Base-by-base conservation (phyloP, 441 rosid species). In the Adansonia madagascariensis region DNA sequence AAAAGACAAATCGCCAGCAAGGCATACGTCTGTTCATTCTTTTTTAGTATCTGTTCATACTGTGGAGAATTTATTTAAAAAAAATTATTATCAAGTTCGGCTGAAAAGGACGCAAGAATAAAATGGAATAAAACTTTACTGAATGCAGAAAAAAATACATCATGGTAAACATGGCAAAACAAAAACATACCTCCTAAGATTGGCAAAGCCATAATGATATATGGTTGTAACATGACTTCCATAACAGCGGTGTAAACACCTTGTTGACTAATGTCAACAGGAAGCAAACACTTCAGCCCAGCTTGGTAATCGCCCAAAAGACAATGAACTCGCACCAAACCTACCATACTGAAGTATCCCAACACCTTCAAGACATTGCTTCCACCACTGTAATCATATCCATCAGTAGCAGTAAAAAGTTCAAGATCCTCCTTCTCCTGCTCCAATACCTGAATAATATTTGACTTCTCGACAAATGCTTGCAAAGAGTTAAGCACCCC, bases 1-100 rank as follows among this genome's bases (percentile, higher is more conserved):
- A 96, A 91, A 72, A 93, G 93, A 77, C 85, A 83, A 78, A 93
- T 86, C 0, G 94, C 97, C 80, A 95, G 84, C 79, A 93, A 84
- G 43, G 98, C 99, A 89, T 93, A 95, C 97, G 93, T 95, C 84
- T 95, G 99, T 85, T 95, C 99, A 78, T 95, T 95, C 89, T 95
- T 95, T 89, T 95, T 95, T 60, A 95, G 86, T 77, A 95, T 87
- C 79, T 91, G 99, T 84, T 93, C 99, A 77, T 95, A 93, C 80
- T 95, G 99, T n/a, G 97, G 85, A 41, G 99, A 93, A 76, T 94
- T 75, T 15, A 52, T 66, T 64, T 49, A 60, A 67, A 60, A 64
- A 15, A 2, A 22, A 5, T 62, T 43, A 39, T 75, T 27, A 63
- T 27, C 20, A 59, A 74, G 49, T 27, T 27, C 4, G 50, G 15